Percentiles rank a stretch among this genome's conserved stretches.
Conservation (phyloP, 2,329 filamentous ascomycete genomes). For the Zymoseptoria passerinii region DNA sequence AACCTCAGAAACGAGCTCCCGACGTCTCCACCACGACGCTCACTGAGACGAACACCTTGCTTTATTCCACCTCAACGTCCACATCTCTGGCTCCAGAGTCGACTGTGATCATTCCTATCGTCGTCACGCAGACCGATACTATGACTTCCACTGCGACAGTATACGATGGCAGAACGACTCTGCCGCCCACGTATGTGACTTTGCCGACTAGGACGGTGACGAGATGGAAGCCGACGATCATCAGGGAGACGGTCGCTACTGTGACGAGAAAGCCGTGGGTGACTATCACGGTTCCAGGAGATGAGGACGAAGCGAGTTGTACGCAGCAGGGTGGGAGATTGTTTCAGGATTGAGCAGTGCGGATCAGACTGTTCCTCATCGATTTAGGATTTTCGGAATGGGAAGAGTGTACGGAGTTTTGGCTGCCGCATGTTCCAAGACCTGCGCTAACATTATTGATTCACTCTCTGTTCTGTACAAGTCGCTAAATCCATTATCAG, state of each 20-base stretch:
- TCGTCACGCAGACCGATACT: conserved; percentile 7
- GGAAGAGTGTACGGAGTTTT: background rate
- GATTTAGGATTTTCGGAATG: background rate
- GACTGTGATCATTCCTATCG: conserved; percentile 2
- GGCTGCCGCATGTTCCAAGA: no score
- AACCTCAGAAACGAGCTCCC: conserved; percentile 23
- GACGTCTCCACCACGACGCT: conserved; percentile 28
- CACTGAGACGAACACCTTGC: conserved; percentile 25
- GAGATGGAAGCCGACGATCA: background rate
- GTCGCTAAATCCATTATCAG: background rate
- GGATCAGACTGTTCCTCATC: background rate
- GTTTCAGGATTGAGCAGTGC: background rate
- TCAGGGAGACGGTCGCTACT: conserved; percentile 1
- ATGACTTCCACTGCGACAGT: conserved; percentile 6
- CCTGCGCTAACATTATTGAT: no score
- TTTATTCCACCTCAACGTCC: conserved; percentile 20
- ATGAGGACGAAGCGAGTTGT: background rate
- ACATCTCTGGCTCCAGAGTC: background rate
- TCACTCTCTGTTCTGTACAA: background rate
- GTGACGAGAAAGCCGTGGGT: background rate
- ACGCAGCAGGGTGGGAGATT: background rate
- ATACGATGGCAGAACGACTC: background rate
- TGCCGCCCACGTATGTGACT: conserved; percentile 1
- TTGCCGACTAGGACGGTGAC: conserved; percentile 3
- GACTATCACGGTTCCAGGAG: background rate